These are phyloP conservation scores for Lepidium didymum DNA, from an alignment of 345 rosid genomes.

Conservation along the genomic window DNA sequence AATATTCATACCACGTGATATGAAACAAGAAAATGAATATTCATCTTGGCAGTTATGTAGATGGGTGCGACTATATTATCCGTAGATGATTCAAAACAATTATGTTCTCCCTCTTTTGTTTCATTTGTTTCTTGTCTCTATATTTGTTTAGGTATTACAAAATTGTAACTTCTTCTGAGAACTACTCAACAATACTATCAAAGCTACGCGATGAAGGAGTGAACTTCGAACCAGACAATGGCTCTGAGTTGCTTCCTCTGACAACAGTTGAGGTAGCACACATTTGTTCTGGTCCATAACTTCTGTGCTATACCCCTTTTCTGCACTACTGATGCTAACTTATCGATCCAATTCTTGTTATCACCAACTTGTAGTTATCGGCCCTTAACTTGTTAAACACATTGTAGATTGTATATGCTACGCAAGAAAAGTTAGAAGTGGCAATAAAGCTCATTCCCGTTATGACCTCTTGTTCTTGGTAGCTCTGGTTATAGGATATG, in stretches of 20 bases:
- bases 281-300: not conserved
- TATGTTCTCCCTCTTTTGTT: not conserved
- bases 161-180: slow-evolving; percentile 65
- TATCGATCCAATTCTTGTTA: not conserved
- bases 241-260: slow-evolving; percentile 82
- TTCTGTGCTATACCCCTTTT: not conserved
- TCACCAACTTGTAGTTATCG: not conserved
- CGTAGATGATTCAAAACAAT: not conserved
- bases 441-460: not conserved
- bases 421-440: not conserved
- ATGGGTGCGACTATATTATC: not conserved
- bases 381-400: not conserved
- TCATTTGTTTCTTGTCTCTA: slow-evolving; percentile 8
- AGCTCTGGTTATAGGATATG: not conserved
- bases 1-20: not conserved
- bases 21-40: not conserved
- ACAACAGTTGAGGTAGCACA: slow-evolving; percentile 61
- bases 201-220: slow-evolving; percentile 75
- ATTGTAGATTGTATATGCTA: not conserved
- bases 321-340: not conserved
- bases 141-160: slow-evolving; percentile 59
- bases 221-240: slow-evolving; percentile 76
- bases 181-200: slow-evolving; percentile 53
- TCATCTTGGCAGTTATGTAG: not conserved
- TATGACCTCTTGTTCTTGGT: not conserved